Base-by-base conservation (phyloP, 116 monocot genomes). In the Papilionanthe hybrid region DNA sequence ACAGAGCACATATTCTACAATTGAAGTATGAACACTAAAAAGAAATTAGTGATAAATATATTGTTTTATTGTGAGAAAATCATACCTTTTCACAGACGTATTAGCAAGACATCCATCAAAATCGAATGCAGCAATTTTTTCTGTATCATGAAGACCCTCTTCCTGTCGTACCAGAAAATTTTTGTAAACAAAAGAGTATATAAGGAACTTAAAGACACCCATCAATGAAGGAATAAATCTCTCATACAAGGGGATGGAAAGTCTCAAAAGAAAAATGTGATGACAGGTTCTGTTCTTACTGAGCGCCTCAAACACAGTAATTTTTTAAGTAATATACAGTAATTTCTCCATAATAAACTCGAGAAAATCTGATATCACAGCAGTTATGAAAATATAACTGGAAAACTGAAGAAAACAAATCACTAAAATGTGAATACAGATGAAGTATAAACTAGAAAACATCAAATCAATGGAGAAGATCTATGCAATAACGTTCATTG, bases 91-190 rank as follows among this genome's bases (percentile, higher is more conserved):
- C 43, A 99, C 90, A 76, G 88, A 88, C 41, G 99, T 99, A 65
- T 95, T 99, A 5, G 74, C 95, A 58, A 99, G 95, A 73, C 95
- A 99, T 10, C 95, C 95, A 92, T 99, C 99, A 95, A 95, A 99
- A 87, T 99, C 99, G 88, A 99, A 99, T 78, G 93, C 99, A 82
- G 99, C 93, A 85, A 95, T 88, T 87, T 90, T 99, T 60, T 84
- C 77, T 47, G 95, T 95, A 88, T 90, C 86, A 25, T 32, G 82
- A 83, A 92, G 88, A 22, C 82, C 88, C 47, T 93, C 92, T 77
- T 88, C 93, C 99, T 99, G 68, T 50, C 42, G 78, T 30, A 37
- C 20, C 29, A 71, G 29, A 84, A 68, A 71, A 37, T 17, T 32
- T 32, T 17, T 37, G 32, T 32, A 12, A 69, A 69, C 11, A 69